These are phyloP conservation scores for Secale cereale DNA, from an alignment of 176 grass and related monocot species.

Conservation along the genomic window DNA sequence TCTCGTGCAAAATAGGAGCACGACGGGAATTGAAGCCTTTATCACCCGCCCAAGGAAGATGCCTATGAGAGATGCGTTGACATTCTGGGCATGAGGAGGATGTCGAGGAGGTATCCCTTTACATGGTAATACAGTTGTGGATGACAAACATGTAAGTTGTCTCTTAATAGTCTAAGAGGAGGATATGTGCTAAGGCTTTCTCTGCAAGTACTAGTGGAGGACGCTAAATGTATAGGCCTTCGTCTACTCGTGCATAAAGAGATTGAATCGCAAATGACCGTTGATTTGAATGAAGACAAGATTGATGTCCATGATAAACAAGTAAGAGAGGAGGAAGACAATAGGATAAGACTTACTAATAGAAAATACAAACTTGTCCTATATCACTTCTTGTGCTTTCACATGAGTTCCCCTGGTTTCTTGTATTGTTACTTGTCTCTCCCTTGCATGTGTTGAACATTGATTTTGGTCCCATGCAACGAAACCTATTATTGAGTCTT, in stretches of 20 bases:
- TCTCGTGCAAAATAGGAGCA: no score
- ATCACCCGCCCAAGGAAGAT: no score
- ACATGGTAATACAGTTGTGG: no score
- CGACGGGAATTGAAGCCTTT: no score
- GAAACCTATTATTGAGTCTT: no score
- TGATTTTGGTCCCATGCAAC: no score
- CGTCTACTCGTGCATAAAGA: neutral
- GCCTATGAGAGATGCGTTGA: no score
- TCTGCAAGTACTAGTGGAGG: neutral
- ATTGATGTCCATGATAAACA: no score
- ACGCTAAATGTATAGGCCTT: neutral
- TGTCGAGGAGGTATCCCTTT: no score
- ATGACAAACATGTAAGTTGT: no score
- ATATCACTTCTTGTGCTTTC: neutral
- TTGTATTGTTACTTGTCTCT: neutral
- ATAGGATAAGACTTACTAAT: neutral
- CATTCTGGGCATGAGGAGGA: no score
- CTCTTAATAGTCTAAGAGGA: neutral
- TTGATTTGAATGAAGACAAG: neutral
- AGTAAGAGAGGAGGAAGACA: neutral
- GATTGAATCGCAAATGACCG: neutral
- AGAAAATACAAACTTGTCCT: neutral
- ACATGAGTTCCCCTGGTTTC: neutral
- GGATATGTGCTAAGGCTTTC: neutral
- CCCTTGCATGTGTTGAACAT: no score